Conservation (phyloP, 306 rosid genomes). For the Dalbergia cochinchinensis region DNA sequence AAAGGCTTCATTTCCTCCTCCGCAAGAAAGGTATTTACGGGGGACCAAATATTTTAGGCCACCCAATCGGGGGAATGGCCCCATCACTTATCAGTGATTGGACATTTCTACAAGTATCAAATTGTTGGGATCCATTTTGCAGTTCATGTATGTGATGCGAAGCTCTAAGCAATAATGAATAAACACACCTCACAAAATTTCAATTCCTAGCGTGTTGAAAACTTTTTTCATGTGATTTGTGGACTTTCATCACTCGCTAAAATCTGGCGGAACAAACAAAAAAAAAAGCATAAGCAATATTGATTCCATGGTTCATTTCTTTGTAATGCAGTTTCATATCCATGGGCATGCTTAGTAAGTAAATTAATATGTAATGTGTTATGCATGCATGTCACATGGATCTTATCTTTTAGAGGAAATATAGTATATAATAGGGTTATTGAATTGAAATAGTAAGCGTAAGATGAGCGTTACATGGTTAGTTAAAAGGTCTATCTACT, state of each 20-base stretch:
- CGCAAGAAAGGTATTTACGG: slow-evolving; percentile 30
- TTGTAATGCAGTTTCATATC: background rate
- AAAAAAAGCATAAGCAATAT: background rate
- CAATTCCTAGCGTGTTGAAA: slow-evolving; percentile 1
- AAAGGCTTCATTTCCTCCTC: slow-evolving; percentile 19
- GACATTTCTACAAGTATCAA: slow-evolving; percentile 3
- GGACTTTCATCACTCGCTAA: background rate
- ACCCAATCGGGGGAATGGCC: slow-evolving; percentile 43
- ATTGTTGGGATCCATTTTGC: slow-evolving; percentile 7
- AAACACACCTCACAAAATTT: slow-evolving; percentile 36
- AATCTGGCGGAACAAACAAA: background rate
- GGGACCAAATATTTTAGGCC: slow-evolving; percentile 55
- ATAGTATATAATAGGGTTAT: background rate
- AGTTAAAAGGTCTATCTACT: background rate
- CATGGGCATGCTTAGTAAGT: background rate
- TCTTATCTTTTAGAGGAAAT: no score
- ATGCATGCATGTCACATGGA: no score
- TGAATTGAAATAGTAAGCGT: background rate
- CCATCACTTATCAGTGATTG: slow-evolving; percentile 33
- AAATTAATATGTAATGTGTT: no score
- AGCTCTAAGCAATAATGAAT: background rate
- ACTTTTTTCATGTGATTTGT: slow-evolving; percentile 1
- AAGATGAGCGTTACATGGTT: background rate
- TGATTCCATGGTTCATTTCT: background rate
- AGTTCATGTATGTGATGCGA: slow-evolving; percentile 18